phyloP scores from a whole-genome alignment of 148 eudicot species.

The Rhododendron mucronatum region DNA sequence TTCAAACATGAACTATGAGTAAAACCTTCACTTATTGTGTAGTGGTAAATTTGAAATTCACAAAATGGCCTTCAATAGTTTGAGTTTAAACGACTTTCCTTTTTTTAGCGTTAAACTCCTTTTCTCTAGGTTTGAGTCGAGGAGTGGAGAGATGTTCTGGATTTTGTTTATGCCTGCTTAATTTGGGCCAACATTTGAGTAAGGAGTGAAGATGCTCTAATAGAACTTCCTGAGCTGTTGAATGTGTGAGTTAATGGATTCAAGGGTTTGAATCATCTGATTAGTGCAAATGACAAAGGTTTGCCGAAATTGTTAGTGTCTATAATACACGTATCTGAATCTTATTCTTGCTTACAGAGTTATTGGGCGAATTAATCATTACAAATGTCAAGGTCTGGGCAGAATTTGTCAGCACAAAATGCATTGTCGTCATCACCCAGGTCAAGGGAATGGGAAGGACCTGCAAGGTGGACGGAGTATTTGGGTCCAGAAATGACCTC shows the following conservation, averaged over 20 bases:
- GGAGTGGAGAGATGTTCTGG: not conserved
- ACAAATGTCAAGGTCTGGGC: constrained; percentile 36
- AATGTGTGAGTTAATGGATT: not conserved
- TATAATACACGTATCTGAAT: not conserved
- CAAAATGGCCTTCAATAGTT: not conserved
- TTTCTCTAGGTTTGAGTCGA: not conserved
- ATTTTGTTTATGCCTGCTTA: not conserved
- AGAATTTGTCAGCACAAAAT: constrained; percentile 36
- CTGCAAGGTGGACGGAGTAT: constrained; percentile 49
- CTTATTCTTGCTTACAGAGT: constrained; percentile 14
- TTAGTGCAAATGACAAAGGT: not conserved
- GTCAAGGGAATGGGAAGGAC: constrained; percentile 56
- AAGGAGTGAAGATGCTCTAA: not conserved
- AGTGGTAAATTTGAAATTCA: not conserved
- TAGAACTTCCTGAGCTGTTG: not conserved
- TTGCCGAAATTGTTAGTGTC: not conserved
- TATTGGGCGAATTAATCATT: constrained; percentile 4
- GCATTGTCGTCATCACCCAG: constrained; percentile 34
- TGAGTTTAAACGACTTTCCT: not conserved
- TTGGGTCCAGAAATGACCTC: constrained; percentile 43
- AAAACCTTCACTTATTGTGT: not conserved
- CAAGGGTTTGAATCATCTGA: not conserved
- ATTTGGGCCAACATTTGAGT: not conserved
- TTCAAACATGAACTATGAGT: not conserved
- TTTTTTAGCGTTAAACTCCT: not conserved